Conservation (phyloP, 352 stramenopile species). For the Globisporangium paroecandrum region DNA sequence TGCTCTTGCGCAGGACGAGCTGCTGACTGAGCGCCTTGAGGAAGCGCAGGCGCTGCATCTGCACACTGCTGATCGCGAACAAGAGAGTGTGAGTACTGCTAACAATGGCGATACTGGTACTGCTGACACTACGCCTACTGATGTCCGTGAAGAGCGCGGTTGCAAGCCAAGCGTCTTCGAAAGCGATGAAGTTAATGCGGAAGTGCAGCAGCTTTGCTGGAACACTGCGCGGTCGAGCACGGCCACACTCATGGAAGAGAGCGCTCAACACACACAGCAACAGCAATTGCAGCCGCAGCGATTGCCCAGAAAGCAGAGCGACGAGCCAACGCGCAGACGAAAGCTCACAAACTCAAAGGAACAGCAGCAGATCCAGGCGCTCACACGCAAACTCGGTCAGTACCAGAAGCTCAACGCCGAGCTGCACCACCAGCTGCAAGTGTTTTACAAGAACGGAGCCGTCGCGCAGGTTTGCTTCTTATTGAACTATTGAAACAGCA, state of each 20-base stretch:
- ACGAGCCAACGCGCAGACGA: conserved; percentile 3
- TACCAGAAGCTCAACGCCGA: conserved; percentile 45
- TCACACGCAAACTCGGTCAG: conserved; percentile 40
- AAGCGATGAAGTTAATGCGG: background rate
- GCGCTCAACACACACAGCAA: background rate
- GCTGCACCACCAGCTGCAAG: conserved; percentile 43
- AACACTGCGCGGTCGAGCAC: background rate
- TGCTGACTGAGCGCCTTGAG: conserved; percentile 15
- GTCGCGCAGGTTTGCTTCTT: conserved; percentile 33
- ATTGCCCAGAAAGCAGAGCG: background rate
- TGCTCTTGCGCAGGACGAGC: background rate
- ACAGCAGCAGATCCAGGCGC: conserved; percentile 17
- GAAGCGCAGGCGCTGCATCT: background rate
- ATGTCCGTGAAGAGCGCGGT: background rate
- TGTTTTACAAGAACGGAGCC: conserved; percentile 44
- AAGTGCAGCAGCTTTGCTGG: background rate
- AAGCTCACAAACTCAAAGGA: conserved; percentile 10
- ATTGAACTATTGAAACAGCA: background rate
- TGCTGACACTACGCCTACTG: background rate
- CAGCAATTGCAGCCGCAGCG: background rate
- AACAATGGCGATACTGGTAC: background rate
- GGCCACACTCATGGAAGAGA: background rate
- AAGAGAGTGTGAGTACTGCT: background rate
- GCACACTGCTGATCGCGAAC: background rate
- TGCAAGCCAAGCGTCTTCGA: background rate